A percentile compares a stretch with the other conserved stretches of the same genome.
Evolutionary conservation across 1,284 basidiomycete genomes (phyloP).

Genomic region (Cryptococcus jaspeensis): DNA sequence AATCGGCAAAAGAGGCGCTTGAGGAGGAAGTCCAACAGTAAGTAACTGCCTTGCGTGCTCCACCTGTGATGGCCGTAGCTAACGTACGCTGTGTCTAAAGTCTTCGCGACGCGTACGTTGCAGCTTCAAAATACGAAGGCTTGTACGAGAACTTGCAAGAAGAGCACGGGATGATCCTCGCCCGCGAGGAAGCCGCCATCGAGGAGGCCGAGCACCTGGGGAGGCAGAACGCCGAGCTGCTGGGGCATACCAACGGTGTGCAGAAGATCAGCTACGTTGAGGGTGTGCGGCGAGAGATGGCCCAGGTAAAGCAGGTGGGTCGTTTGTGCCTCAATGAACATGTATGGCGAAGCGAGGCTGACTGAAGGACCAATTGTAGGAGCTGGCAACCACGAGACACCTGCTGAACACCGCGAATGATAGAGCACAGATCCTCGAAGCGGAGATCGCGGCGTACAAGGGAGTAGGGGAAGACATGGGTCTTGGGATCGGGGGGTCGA

Average conservation of each 20-base stretch:
- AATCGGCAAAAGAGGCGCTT: slow-evolving; percentile 33
- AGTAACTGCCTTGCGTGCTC: slow-evolving; percentile 16
- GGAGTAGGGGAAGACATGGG: slow-evolving; percentile 17
- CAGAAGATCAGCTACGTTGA: slow-evolving; percentile 42
- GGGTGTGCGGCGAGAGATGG: slow-evolving; percentile 35
- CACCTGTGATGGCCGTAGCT: not conserved
- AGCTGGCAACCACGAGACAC: slow-evolving; percentile 34
- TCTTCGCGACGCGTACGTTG: slow-evolving; percentile 19
- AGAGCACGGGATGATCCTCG: slow-evolving; percentile 20
- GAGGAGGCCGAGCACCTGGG: slow-evolving; percentile 29
- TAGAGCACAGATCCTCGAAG: slow-evolving; percentile 17
- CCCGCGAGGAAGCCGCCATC: slow-evolving; percentile 24
- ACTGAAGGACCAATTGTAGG: slow-evolving; percentile 14
- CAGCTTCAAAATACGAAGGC: slow-evolving; percentile 19
- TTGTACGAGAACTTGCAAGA: slow-evolving; percentile 26
- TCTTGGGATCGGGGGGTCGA: slow-evolving; percentile 11
- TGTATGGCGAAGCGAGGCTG: not conserved
- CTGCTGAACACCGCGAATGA: slow-evolving; percentile 34
- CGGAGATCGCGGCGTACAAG: slow-evolving; percentile 32
- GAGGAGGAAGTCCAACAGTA: slow-evolving; percentile 41
- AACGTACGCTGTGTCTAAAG: slow-evolving; percentile 10
- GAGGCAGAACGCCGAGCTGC: slow-evolving; percentile 30
- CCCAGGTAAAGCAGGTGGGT: slow-evolving; percentile 33
- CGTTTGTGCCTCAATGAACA: too few relatives aligned
- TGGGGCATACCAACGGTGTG: slow-evolving; percentile 28